Base-by-base conservation (phyloP, 192 early-diverging fungal genomes). In the Gryganskiella cystojenkinii region DNA sequence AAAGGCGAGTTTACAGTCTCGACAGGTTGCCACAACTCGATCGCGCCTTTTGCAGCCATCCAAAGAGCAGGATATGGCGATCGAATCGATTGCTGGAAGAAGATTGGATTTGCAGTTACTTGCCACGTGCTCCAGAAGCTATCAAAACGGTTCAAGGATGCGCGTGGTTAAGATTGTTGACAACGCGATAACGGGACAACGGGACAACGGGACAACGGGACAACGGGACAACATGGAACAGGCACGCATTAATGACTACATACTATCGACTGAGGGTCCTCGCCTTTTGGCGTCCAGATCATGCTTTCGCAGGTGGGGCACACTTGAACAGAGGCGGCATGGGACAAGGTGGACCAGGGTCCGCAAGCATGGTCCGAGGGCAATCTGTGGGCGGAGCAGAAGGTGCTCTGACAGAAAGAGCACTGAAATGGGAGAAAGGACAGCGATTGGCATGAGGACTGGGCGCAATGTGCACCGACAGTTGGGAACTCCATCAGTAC, bases 401-500 rank as follows among this genome's bases (percentile, higher is more conserved):
- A 78, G 0, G 54, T 67, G 0, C 22, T 3, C 3, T 33, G 15
- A 28, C 74, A 78, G 61, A 78, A 69, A 2, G 61, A 30, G 37
- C 74, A 78, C 63, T 64, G 61, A 49, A 64, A 78, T 6, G 74
- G 74, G 0, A 78, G 55, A 40, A 78, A 78, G 6, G 57, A 60
- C 0, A 64, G 66, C 1, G 66, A 67, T 37, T 78, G 74, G 56
- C 74, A 78, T 19, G 52, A 56, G 15, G 42, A 8, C 1, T 24
- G 27, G 17, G 46, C 66, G 35, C 74, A 78, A 46, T 78, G 33
- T 0, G 53, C 74, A 15, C 74, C 74, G 0, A 78, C 40, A 9
- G 66, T 42, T 47, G 74, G 74, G 19, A 78, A 64, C 58, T 78
- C 74, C 74, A 78, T 76, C n/a, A n/a, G 44, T 31, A 44, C 31